Percentiles rank a stretch among this genome's conserved stretches.
phyloP scores from a whole-genome alignment of 139 green algal species.

The Volvox africanus region DNA sequence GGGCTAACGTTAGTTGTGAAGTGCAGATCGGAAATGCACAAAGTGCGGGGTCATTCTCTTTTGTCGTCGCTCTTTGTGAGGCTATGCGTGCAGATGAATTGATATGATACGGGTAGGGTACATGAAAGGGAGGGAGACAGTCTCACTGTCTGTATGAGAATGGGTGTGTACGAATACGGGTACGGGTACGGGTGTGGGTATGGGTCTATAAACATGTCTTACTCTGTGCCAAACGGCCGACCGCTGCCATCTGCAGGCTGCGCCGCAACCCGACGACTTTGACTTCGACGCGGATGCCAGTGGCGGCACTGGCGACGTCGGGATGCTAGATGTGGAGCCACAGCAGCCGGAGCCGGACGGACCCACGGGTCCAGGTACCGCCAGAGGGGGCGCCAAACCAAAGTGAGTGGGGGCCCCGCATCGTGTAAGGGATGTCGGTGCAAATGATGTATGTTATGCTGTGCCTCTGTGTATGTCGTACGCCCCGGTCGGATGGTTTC shows the following conservation, averaged over 20 bases:
- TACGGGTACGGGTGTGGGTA: no score
- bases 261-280: constrained; percentile 19
- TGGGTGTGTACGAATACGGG: no score
- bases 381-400: background rate
- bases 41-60: no score
- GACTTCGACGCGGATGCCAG: constrained; percentile 5
- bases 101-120: no score
- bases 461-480: background rate
- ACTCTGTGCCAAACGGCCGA: no score
- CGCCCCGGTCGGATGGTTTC: background rate
- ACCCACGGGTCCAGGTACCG: background rate
- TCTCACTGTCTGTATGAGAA: no score
- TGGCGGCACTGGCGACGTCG: background rate
- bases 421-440: background rate
- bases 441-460: background rate
- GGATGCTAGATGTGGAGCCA: background rate
- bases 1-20: no score
- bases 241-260: background rate
- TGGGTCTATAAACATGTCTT: no score
- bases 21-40: no score
- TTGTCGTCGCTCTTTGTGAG: no score
- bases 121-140: no score
- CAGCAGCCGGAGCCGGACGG: background rate
- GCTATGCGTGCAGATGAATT: no score
- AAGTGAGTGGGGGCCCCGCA: background rate